Base-by-base conservation (phyloP, 306 rosid species). In the Herpetospermum pedunculosum region DNA sequence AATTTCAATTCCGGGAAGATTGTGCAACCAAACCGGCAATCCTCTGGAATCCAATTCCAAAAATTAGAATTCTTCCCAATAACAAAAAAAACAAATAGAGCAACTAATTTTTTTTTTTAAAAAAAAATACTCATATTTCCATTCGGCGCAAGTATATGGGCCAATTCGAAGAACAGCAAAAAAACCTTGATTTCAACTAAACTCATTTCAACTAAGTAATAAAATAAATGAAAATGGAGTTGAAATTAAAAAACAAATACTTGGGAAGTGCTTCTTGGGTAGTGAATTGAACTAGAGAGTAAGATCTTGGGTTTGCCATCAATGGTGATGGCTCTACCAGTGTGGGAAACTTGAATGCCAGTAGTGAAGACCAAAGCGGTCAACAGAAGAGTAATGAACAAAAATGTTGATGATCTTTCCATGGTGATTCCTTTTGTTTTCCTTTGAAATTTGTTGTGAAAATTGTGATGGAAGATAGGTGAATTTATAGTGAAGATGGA, bases 131-230 rank as follows among this genome's bases (percentile, higher is more conserved):
- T 88, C 90, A 16, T 85, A 88, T 15, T 85, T 82, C 90, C 88
- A 88, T 57, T 88, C 89, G 0, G 86, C 89, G 64, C 92, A 85
- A 14, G 78, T 86, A 32, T 88, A 88, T 2, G 92, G 92, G n/a
- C 92, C 90, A 52, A 85, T 85, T 3, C 92, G 90, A 79, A 85
- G 90, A 77, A 88, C 84, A 3, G 81, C 65, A 46, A 81, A 85
- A 46, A 88, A 87, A 0, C 90, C 90, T 63, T 75, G 77, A 0
- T 82, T n/a, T n/a, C n/a, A n/a, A n/a, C n/a, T n/a, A n/a, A n/a
- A n/a, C n/a, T n/a, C n/a, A n/a, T n/a, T n/a, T n/a, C n/a, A n/a
- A n/a, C n/a, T n/a, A n/a, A n/a, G n/a, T n/a, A n/a, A n/a, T n/a
- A n/a, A n/a, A n/a, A n/a, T n/a, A n/a, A n/a, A n/a, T n/a, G n/a